Evolutionary conservation across 1,139 yeast genomes (phyloP).

Genomic region (Meyerozyma elateridarum): DNA sequence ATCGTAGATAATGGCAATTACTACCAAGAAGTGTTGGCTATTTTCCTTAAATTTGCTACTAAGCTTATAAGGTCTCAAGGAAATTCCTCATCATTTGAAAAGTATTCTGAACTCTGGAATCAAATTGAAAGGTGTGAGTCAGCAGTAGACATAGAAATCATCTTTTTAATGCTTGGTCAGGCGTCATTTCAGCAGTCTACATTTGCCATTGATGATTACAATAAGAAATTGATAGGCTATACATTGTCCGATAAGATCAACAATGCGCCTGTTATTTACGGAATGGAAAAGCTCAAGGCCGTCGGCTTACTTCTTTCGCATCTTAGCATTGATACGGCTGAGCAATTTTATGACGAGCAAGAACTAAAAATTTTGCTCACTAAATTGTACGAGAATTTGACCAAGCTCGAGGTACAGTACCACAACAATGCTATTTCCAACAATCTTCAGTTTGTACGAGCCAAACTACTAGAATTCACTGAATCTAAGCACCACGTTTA

Average conservation of each 20-base stretch:
- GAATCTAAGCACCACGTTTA: too few species aligned
- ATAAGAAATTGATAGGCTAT: neutral
- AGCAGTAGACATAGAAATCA: neutral
- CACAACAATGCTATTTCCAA: neutral
- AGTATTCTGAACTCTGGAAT: neutral
- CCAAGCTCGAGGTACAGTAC: neutral
- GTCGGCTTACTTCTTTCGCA: neutral
- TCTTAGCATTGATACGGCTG: too few species aligned
- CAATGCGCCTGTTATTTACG: slow-evolving; percentile 1
- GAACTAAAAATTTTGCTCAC: neutral
- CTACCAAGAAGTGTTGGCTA: slow-evolving; percentile 29
- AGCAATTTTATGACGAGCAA: too few species aligned
- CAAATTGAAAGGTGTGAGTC: slow-evolving; percentile 2
- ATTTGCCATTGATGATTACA: neutral
- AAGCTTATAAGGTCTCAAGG: slow-evolving; percentile 20
- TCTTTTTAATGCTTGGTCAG: neutral
- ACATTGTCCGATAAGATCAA: neutral
- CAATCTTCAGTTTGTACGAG: slow-evolving; percentile 1
- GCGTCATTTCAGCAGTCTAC: neutral
- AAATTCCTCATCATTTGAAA: neutral
- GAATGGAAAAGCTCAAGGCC: neutral
- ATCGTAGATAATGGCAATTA: slow-evolving; percentile 33
- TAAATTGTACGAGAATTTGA: neutral
- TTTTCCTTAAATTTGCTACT: slow-evolving; percentile 27
- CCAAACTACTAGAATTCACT: too few species aligned